Evolutionary conservation across 164 flowering plant genomes (phyloP), one percentile per base, ranked within the genome.

Genomic region (Stephania cephalantha): DNA sequence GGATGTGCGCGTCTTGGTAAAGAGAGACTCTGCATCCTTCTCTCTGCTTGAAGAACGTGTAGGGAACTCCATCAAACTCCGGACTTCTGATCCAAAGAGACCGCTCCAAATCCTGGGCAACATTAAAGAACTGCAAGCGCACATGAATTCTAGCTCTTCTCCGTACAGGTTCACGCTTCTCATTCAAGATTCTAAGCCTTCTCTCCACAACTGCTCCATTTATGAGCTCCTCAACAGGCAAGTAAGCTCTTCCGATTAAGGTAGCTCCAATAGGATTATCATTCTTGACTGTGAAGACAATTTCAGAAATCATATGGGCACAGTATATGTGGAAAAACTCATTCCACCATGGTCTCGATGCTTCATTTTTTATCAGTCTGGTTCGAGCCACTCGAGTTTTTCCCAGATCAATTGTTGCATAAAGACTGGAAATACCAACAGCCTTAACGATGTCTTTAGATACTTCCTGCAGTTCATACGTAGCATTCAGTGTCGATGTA

Each of bases 391-490:
- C 72, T 70, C 72, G 18, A 46, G 58, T 52, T 70, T 70, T 70
- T n/a, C 48, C 72, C 5, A 70, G 72, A 70, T 70, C 72, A 70
- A 70, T 48, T 70, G 72, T 70, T 20, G 72, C 72, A 8, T 70
- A 70, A 22, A 70, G 72, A 45, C 42, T 5, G 58, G 72, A 46
- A 46, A 13, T n/a, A 48, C 30, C 55, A 46, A 48, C 55, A 20
- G 12, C 31, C 5, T 46, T 10, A 50, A 20, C 52, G 48, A 70
- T 15, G 6, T 70, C 53, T 70, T 48, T 50, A 11, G 55, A 50
- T 15, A 50, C 12, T 9, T 50, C 31, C 72, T 70, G 11, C 58
- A 70, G 31, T 11, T 10, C 15, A 15, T 10, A 50, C 55, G 3
- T 50, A 50, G 55, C 11, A 50, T 50, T 7, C 15, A 50, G 15